Conservation (phyloP, 176 grass and related monocot genomes). For the Cocos nucifera region DNA sequence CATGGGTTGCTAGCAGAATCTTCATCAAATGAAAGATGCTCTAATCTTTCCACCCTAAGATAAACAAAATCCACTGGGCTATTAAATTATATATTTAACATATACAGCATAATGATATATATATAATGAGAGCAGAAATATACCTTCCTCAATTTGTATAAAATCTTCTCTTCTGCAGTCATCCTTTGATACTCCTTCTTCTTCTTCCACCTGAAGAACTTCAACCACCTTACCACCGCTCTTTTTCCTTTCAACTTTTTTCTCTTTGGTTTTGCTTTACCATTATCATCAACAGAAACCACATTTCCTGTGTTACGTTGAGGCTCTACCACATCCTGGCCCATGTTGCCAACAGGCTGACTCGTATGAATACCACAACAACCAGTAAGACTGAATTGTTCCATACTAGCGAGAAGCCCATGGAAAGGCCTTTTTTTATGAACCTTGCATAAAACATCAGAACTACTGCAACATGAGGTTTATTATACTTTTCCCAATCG, state of each 20-base stretch:
- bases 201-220: slow-evolving; percentile 89
- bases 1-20: too few relatives aligned
- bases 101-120: not conserved
- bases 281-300: slow-evolving; percentile 21
- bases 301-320: slow-evolving; percentile 24
- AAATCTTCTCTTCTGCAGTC: slow-evolving; percentile 89
- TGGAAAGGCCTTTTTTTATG: slow-evolving; percentile 5
- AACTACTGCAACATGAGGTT: too few relatives aligned
- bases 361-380: slow-evolving; percentile 41
- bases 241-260: slow-evolving; percentile 87
- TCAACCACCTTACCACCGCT: slow-evolving; percentile 79
- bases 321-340: slow-evolving; percentile 18
- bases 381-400: slow-evolving; percentile 17
- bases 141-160: slow-evolving; percentile 85
- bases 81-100: too few relatives aligned
- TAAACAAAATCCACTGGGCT: too few relatives aligned
- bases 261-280: slow-evolving; percentile 50
- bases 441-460: slow-evolving; percentile 30
- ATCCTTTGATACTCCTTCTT: slow-evolving; percentile 87
- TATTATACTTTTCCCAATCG: too few relatives aligned
- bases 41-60: too few relatives aligned
- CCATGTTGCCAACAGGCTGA: slow-evolving; percentile 19
- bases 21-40: too few relatives aligned
- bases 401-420: slow-evolving; percentile 8
- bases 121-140: not conserved